phyloP scores from a whole-genome alignment of 2,329 filamentous ascomycete species.

The Lecanicillium sp. region DNA sequence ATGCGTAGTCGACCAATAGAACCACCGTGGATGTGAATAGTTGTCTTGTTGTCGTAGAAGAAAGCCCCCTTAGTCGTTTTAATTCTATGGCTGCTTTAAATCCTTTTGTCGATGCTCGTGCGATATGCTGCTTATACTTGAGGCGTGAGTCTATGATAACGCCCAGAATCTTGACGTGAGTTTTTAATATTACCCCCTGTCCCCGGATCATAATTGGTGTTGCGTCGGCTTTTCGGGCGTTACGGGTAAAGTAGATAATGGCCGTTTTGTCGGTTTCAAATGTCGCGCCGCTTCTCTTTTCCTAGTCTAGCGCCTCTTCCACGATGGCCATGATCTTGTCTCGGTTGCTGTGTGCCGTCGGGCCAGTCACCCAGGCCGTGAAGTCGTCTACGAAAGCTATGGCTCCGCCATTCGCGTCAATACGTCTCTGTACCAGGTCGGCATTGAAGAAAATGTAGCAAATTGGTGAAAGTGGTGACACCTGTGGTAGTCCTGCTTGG shows the following conservation, averaged over 20 bases:
- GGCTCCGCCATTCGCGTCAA: constrained; percentile 20
- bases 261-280: constrained; percentile 23
- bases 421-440: constrained; percentile 27
- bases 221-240: background rate
- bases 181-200: too few relatives aligned
- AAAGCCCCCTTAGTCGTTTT: constrained; percentile 13
- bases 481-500: constrained; percentile 24
- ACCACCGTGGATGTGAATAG: constrained; percentile 1
- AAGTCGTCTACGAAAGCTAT: constrained; percentile 16
- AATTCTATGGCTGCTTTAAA: constrained; percentile 13
- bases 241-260: constrained; percentile 17
- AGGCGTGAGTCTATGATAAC: constrained; percentile 19
- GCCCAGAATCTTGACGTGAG: constrained; percentile 6
- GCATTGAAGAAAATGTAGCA: constrained; percentile 32
- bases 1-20: background rate
- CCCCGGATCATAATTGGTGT: constrained; percentile 6
- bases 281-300: constrained; percentile 20
- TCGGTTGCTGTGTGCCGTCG: constrained; percentile 16
- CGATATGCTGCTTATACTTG: constrained; percentile 14
- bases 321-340: constrained; percentile 20
- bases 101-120: constrained; percentile 16
- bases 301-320: constrained; percentile 18
- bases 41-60: constrained; percentile 6
- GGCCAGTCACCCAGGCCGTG: constrained; percentile 16
- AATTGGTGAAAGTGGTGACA: constrained; percentile 30